Evolutionary conservation across 2,329 filamentous ascomycete species (phyloP), one percentile per base, ranked within the genome.

Genomic region (Aureobasidium sp.): DNA sequence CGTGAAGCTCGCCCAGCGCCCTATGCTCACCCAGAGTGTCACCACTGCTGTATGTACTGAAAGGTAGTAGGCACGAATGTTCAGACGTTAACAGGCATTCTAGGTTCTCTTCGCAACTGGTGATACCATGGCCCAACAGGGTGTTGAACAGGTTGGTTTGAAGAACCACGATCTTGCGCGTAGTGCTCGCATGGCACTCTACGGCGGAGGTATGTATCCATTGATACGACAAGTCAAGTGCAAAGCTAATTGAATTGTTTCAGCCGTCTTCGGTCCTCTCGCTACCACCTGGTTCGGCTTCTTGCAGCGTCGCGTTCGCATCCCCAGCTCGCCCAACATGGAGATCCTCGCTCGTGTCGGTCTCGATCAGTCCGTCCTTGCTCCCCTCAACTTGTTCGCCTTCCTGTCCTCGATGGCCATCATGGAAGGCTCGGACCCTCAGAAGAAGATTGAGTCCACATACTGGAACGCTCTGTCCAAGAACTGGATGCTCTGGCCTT

Each of bases 401-500:
- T 97, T 97, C 80, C 80, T 97, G 65, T 84, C 84, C 67, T 88
- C 84, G 72, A 95, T 96, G 91, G 90, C 91, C 27, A 65, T 72
- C 42, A 69, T 73, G 68, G 74, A 73, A 64, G 74, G 73, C 17
- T 76, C 71, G 9, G 78, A 81, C 67, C 84, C 85, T 0, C 75
- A 78, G 68, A 84, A 91, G 70, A 92, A 93, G 77, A 80, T 94
- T 61, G 76, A 84, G 64, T 85, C 82, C 70, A 88, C 83, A 64
- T 97, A 91, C 77, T 75, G 77, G 67, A 80, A 83, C 14, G 89
- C 89, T 36, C 83, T 96, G 70, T 82, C 82, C 73, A 87, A 90
- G 73, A 97, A 96, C 78, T 91, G 90, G 82, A 83, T 90, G 78
- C 76, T 97, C 62, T 97, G 92, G 92, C 92, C 92, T 3, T 79